These are phyloP conservation scores for Ulota crispa DNA, from an alignment of 225 moss, liverwort and hornwort genomes.

Conservation along the genomic window DNA sequence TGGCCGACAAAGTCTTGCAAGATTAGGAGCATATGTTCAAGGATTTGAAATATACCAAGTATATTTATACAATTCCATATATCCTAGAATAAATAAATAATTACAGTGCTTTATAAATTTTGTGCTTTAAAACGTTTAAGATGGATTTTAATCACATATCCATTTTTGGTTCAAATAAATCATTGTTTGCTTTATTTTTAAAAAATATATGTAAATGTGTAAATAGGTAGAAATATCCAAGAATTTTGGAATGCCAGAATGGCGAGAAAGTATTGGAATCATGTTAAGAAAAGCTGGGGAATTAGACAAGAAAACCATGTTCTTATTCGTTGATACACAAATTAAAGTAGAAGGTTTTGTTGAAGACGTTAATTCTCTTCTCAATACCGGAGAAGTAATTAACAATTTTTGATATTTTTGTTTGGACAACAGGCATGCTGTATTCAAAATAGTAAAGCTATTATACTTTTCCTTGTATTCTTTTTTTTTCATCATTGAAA, in stretches of 20 bases:
- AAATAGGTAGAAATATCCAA: conserved; percentile 77
- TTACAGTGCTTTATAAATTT: not conserved
- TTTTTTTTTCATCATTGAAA: too few relatives aligned
- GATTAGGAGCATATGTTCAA: conserved; percentile 74
- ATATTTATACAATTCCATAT: not conserved
- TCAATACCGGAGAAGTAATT: conserved; percentile 83
- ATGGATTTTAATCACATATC: fast-evolving
- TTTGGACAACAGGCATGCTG: not conserved
- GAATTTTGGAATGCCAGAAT: conserved; percentile 90
- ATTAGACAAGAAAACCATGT: conserved; percentile 77
- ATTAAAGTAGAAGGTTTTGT: conserved; percentile 88
- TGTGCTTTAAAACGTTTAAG: fast-evolving
- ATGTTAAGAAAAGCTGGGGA: conserved; percentile 84
- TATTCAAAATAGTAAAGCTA: not conserved
- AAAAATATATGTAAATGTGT: fast-evolving
- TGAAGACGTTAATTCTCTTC: conserved; percentile 83
- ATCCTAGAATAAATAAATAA: too few relatives aligned
- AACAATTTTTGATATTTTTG: not conserved
- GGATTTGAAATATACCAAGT: conserved; percentile 88
- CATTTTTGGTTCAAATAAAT: too few relatives aligned
- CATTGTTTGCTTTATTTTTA: too few relatives aligned
- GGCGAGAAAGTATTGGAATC: conserved; percentile 85
- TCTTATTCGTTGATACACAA: conserved; percentile 87
- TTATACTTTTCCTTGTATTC: not conserved
- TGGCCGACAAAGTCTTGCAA: conserved; percentile 91